Conservation (phyloP, 345 rosid species). For the Eutrema heterophyllum region DNA sequence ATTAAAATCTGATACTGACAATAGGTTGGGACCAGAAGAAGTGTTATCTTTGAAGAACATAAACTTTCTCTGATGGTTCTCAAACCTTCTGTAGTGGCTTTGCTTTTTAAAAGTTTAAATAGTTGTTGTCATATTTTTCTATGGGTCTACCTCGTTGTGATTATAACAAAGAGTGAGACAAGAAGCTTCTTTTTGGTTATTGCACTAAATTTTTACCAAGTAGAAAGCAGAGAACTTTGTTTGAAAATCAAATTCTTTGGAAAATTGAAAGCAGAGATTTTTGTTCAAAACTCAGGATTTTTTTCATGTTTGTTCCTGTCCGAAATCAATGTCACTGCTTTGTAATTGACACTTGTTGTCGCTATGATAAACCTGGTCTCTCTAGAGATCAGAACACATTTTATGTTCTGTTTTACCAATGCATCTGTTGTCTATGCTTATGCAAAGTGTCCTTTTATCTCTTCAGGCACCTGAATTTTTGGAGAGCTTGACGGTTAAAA, state of each 20-base stretch:
- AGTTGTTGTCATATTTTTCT: background rate
- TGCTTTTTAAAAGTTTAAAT: background rate
- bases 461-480: slow-evolving; percentile 52
- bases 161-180: background rate
- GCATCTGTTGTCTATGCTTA: background rate
- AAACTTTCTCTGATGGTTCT: background rate
- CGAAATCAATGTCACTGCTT: background rate
- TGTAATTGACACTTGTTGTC: background rate
- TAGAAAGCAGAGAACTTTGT: background rate
- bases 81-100: background rate
- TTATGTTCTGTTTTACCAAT: background rate
- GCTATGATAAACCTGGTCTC: background rate
- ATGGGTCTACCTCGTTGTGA: background rate
- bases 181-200: background rate
- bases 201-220: background rate
- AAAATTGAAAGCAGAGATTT: background rate
- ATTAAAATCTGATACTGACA: slow-evolving; percentile 11
- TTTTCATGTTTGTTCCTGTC: background rate
- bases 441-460: background rate
- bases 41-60: background rate
- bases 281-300: background rate
- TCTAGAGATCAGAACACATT: background rate
- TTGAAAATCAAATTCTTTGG: too few species aligned
- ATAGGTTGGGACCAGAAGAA: slow-evolving; percentile 13
- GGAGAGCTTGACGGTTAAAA: slow-evolving; percentile 58